These are phyloP conservation scores for Coniosporium apollinis DNA, from an alignment of 495 filamentous ascomycete genomes.

Conservation along the genomic window DNA sequence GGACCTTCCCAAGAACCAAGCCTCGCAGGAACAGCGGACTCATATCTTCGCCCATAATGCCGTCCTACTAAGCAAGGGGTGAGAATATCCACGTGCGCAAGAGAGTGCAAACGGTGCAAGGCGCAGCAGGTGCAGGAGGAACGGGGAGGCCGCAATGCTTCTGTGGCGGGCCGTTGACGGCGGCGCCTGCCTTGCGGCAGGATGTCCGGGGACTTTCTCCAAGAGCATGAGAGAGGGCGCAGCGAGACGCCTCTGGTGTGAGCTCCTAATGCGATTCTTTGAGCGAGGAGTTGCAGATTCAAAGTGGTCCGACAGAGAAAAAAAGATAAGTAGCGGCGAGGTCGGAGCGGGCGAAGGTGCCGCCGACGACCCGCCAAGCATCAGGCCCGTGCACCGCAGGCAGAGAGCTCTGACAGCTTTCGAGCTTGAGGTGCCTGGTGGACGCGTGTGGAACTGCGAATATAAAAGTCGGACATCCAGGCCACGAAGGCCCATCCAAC, in stretches of 20 bases:
- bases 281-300: slow-evolving; percentile 83
- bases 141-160: slow-evolving; percentile 65
- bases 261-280: slow-evolving; percentile 99
- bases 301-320: no score
- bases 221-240: slow-evolving; percentile 46
- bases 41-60: slow-evolving; percentile 69
- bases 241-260: slow-evolving; percentile 52
- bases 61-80: slow-evolving; percentile 21
- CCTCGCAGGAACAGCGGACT: slow-evolving; percentile 47
- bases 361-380: no score
- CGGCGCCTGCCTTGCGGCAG: slow-evolving; percentile 34
- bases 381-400: no score
- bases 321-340: slow-evolving; percentile 12
- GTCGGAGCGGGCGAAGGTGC: slow-evolving; percentile 6
- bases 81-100: slow-evolving; percentile 9
- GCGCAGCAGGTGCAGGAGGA: slow-evolving; percentile 29
- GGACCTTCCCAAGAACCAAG: slow-evolving; percentile 15
- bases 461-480: no score
- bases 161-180: slow-evolving; percentile 99
- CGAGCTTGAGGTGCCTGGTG: no score
- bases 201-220: slow-evolving; percentile 99
- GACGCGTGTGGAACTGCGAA: no score
- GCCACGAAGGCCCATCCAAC: no score
- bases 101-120: slow-evolving; percentile 26
- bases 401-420: no score